These are phyloP conservation scores for Ogataea populi-albae DNA, from an alignment of 805 yeast genomes.

Conservation along the genomic window DNA sequence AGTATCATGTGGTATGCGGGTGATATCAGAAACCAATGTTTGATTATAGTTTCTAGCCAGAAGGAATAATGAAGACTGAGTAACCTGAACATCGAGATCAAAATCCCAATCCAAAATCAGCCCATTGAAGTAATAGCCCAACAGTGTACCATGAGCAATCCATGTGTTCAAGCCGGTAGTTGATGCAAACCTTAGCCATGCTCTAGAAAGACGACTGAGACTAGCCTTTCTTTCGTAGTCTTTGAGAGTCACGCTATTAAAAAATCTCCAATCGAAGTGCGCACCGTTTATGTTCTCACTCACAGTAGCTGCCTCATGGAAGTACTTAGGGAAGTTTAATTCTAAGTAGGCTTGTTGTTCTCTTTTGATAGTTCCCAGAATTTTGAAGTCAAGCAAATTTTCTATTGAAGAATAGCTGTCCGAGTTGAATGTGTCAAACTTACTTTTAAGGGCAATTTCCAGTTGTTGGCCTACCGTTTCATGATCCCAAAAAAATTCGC, in stretches of 20 bases:
- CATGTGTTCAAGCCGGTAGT: slow-evolving; percentile 48
- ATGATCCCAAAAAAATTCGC: slow-evolving; percentile 12
- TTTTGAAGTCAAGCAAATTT: slow-evolving; percentile 7
- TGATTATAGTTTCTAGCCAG: slow-evolving; percentile 49
- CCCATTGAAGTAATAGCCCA: slow-evolving; percentile 64
- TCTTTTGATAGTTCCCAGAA: slow-evolving; percentile 7
- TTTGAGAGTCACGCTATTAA: slow-evolving; percentile 26
- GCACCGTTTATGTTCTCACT: slow-evolving; percentile 34
- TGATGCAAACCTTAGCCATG: slow-evolving; percentile 52
- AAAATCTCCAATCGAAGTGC: slow-evolving; percentile 48
- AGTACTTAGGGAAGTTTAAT: slow-evolving; percentile 32
- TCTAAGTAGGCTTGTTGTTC: slow-evolving; percentile 2
- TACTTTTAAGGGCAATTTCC: slow-evolving; percentile 1
- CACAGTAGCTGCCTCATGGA: slow-evolving; percentile 38
- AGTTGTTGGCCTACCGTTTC: slow-evolving; percentile 1
- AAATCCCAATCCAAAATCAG: slow-evolving; percentile 58
- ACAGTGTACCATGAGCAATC: slow-evolving; percentile 62
- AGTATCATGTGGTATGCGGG: slow-evolving; percentile 6
- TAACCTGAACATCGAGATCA: slow-evolving; percentile 61
- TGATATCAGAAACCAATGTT: slow-evolving; percentile 44
- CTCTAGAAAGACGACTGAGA: slow-evolving; percentile 47
- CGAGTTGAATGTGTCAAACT: background rate
- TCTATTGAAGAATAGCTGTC: slow-evolving; percentile 1
- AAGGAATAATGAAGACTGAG: slow-evolving; percentile 41
- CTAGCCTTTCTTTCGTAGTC: slow-evolving; percentile 24